Conservation (phyloP, 768 basidiomycete genomes). For the Russula sp. region DNA sequence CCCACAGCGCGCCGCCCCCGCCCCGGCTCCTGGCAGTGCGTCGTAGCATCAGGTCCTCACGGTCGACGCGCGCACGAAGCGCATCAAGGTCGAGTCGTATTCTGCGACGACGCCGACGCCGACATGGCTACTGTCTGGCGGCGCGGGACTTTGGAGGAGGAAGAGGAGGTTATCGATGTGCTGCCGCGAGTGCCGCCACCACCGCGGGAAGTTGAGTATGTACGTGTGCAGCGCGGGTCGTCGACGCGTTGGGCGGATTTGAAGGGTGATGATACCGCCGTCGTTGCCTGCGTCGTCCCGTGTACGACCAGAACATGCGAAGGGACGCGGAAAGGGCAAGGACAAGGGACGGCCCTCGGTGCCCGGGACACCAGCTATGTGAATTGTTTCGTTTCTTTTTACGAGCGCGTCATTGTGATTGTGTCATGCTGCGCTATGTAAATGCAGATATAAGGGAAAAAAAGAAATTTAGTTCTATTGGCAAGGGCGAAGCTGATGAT, state of each 20-base stretch:
- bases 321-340: neutral
- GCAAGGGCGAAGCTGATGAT: too few species aligned
- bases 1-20: neutral
- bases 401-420: too few species aligned
- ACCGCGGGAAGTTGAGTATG: constrained; percentile 7
- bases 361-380: neutral
- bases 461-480: too few species aligned
- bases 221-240: constrained; percentile 10
- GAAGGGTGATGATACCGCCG: neutral
- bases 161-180: neutral
- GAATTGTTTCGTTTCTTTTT: neutral
- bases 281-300: neutral
- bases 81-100: constrained; percentile 11
- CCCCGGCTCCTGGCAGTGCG: neutral
- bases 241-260: constrained; percentile 16
- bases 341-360: neutral
- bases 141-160: neutral
- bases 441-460: too few species aligned
- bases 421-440: too few species aligned
- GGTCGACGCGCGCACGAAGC: constrained; percentile 4
- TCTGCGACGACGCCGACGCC: neutral
- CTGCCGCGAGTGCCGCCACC: constrained; percentile 11
- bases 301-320: neutral
- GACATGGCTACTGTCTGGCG: neutral
- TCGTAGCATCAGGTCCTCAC: constrained; percentile 9